Evolutionary conservation across 129 eudicot genomes (phyloP).

Genomic region (Lactuca sativa): DNA sequence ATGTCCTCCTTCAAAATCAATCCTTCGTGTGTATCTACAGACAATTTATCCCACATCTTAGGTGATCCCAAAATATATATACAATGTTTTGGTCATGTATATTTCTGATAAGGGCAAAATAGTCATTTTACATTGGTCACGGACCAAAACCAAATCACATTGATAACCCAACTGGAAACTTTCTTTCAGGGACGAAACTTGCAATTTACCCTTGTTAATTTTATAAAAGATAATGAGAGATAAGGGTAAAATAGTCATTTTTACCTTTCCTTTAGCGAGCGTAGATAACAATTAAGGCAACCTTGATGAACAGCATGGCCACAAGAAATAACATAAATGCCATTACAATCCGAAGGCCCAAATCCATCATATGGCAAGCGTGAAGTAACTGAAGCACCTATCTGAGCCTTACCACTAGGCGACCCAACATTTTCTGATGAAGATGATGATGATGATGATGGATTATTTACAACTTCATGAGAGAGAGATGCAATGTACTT

Average conservation of each 20-base stretch:
- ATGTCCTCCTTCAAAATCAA: slow-evolving; percentile 92
- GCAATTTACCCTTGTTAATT: not conserved
- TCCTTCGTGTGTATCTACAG: slow-evolving; percentile 70
- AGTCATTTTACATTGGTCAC: not conserved
- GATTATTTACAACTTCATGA: slow-evolving; percentile 48
- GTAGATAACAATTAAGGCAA: slow-evolving; percentile 89
- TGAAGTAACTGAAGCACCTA: slow-evolving; percentile 29
- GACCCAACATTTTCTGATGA: slow-evolving; percentile 47
- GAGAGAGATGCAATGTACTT: slow-evolving; percentile 73
- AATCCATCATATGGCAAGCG: slow-evolving; percentile 46
- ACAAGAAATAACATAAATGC: slow-evolving; percentile 85
- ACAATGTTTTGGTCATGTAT: not conserved
- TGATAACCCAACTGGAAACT: too few species aligned
- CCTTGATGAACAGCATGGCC: slow-evolving; percentile 99
- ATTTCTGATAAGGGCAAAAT: not conserved
- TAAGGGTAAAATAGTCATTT: not conserved
- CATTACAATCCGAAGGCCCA: slow-evolving; percentile 74
- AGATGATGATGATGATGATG: slow-evolving; percentile 59
- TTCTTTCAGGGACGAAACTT: not conserved
- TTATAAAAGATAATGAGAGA: not conserved
- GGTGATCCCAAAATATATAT: not conserved
- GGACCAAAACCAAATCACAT: not conserved
- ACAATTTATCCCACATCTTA: not conserved
- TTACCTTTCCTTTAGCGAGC: slow-evolving; percentile 89
- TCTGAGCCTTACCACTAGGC: slow-evolving; percentile 39